Evolutionary conservation across 805 yeast species (phyloP).

Genomic region (Ogataea minuta): DNA sequence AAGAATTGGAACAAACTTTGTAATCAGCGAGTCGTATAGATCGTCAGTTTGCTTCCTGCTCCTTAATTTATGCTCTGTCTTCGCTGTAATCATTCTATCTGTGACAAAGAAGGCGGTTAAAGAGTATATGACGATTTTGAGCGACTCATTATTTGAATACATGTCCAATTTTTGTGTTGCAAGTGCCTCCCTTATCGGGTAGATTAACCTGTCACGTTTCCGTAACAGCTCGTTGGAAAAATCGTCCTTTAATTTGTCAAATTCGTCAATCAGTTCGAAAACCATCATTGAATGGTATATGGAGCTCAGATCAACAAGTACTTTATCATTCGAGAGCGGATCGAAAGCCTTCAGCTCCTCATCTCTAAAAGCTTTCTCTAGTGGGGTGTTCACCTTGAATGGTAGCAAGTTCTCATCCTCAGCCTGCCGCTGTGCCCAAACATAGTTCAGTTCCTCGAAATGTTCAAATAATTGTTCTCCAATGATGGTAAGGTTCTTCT

Average conservation of each 20-base stretch:
- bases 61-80: slow-evolving; percentile 64
- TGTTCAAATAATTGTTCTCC: slow-evolving; percentile 58
- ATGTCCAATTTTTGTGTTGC: slow-evolving; percentile 31
- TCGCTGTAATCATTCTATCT: slow-evolving; percentile 65
- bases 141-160: slow-evolving; percentile 39
- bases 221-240: slow-evolving; percentile 70
- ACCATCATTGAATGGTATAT: slow-evolving; percentile 82
- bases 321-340: slow-evolving; percentile 45
- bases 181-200: slow-evolving; percentile 50
- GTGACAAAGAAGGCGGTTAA: slow-evolving; percentile 74
- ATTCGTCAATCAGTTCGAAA: slow-evolving; percentile 68
- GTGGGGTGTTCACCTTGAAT: slow-evolving; percentile 80
- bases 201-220: slow-evolving; percentile 67
- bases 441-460: slow-evolving; percentile 52
- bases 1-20: slow-evolving; percentile 60
- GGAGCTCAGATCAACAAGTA: slow-evolving; percentile 61
- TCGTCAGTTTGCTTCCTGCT: slow-evolving; percentile 61
- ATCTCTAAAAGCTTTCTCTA: slow-evolving; percentile 73
- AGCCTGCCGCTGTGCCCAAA: slow-evolving; percentile 54
- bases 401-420: slow-evolving; percentile 44
- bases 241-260: slow-evolving; percentile 56
- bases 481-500: slow-evolving; percentile 54
- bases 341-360: slow-evolving; percentile 40
- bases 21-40: slow-evolving; percentile 69
- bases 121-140: slow-evolving; percentile 57